Conservation (phyloP, 2,329 filamentous ascomycete species). For the Xylaria sp. region DNA sequence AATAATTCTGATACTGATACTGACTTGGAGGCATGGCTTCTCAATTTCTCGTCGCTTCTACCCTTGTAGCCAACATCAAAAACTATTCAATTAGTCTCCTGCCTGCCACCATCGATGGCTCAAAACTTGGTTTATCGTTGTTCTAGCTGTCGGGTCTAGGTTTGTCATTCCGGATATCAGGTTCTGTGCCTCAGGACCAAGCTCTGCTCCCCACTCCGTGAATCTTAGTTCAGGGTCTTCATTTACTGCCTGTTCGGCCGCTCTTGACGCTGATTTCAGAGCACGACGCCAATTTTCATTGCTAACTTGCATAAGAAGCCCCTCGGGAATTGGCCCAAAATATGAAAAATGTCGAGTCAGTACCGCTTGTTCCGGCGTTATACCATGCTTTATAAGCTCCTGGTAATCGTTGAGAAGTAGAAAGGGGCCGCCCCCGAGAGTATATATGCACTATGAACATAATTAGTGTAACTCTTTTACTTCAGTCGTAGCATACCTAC, state of each 20-base stretch:
- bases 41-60: slow-evolving; percentile 11
- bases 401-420: slow-evolving; percentile 48
- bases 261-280: slow-evolving; percentile 39
- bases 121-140: slow-evolving; percentile 51
- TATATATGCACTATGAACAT: slow-evolving; percentile 48
- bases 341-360: slow-evolving; percentile 50
- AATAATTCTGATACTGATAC: slow-evolving; percentile 7
- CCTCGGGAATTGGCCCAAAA: slow-evolving; percentile 50
- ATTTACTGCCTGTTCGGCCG: slow-evolving; percentile 34
- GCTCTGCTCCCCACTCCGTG: slow-evolving; percentile 21
- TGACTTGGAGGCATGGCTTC: slow-evolving; percentile 19
- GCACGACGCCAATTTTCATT: slow-evolving; percentile 44
- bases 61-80: slow-evolving; percentile 11
- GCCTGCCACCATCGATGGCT: slow-evolving; percentile 38
- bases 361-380: slow-evolving; percentile 50
- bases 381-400: slow-evolving; percentile 46
- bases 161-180: slow-evolving; percentile 52
- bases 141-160: slow-evolving; percentile 49
- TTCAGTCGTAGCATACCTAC: slow-evolving; percentile 45
- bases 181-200: slow-evolving; percentile 40
- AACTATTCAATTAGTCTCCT: slow-evolving; percentile 8
- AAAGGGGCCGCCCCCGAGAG: slow-evolving; percentile 38
- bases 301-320: slow-evolving; percentile 47
- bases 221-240: slow-evolving; percentile 49
- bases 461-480: slow-evolving; percentile 38